Evolutionary conservation across 805 yeast species (phyloP).

Genomic region (Yarrowia sp.): DNA sequence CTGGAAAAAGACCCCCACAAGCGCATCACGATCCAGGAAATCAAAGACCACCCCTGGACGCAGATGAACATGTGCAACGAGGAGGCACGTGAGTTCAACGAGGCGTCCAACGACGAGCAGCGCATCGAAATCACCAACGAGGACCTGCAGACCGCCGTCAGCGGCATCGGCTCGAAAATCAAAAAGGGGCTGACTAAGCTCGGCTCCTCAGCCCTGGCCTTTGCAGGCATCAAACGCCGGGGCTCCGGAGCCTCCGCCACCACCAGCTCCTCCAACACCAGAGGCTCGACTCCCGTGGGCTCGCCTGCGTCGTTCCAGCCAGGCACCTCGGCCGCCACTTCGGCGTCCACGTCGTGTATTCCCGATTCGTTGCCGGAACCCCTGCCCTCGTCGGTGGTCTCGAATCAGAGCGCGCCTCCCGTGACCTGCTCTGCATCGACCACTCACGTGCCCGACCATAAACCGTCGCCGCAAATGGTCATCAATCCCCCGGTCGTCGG

Average conservation of each 20-base stretch:
- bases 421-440: conserved; percentile 2
- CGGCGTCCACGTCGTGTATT: conserved; percentile 12
- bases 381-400: not conserved
- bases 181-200: conserved; percentile 57
- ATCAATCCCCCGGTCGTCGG: conserved; percentile 2
- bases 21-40: conserved; percentile 72
- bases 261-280: conserved; percentile 3
- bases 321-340: not conserved
- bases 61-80: conserved; percentile 37
- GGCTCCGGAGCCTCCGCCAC: conserved; percentile 24
- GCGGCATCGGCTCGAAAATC: conserved; percentile 77
- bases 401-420: conserved; percentile 4
- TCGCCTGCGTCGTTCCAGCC: conserved; percentile 14
- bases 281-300: conserved; percentile 38
- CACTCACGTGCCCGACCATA: conserved; percentile 2
- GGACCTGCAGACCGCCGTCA: conserved; percentile 78
- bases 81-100: conserved; percentile 54
- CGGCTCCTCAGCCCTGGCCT: conserved; percentile 46
- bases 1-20: conserved; percentile 72
- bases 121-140: conserved; percentile 67
- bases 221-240: conserved; percentile 46
- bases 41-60: conserved; percentile 76
- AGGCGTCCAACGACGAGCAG: conserved; percentile 48
- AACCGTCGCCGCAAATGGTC: not conserved
- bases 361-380: conserved; percentile 14